Conservation (phyloP, 2,329 filamentous ascomycete genomes). For the Neofusicoccum umdonicola region DNA sequence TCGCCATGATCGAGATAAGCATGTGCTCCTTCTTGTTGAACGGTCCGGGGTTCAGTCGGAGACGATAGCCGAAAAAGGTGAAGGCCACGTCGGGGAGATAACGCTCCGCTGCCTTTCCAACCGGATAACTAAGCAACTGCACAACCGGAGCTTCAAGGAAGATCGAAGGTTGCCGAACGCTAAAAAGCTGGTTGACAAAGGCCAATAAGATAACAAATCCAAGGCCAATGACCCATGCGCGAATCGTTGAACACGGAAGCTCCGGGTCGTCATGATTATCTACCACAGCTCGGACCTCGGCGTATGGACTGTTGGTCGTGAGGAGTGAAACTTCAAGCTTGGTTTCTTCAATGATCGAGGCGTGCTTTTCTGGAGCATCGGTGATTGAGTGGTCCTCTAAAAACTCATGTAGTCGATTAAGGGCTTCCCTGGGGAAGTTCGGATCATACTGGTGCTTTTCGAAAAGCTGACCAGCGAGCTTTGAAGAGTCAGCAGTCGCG, state of each 20-base stretch:
- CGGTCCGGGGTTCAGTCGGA: constrained; percentile 18
- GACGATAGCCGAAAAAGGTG: constrained; percentile 14
- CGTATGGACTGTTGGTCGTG: constrained; percentile 32
- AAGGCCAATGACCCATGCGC: constrained; percentile 47
- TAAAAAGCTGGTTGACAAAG: constrained; percentile 61
- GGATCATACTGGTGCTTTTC: constrained; percentile 46
- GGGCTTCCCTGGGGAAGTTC: constrained; percentile 46
- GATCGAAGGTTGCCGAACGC: constrained; percentile 60
- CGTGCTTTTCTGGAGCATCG: constrained; percentile 47
- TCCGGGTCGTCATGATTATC: constrained; percentile 21
- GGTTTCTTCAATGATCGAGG: constrained; percentile 52
- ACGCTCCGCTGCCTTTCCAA: constrained; percentile 18
- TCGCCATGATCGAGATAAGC: constrained; percentile 65
- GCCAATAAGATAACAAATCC: constrained; percentile 45
- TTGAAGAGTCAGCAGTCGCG: neutral
- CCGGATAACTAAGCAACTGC: constrained; percentile 64
- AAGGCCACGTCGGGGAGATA: constrained; percentile 16
- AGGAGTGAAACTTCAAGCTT: constrained; percentile 56
- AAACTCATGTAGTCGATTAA: constrained; percentile 43
- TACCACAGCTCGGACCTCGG: constrained; percentile 20
- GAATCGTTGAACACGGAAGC: constrained; percentile 35
- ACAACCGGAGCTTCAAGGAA: constrained; percentile 60
- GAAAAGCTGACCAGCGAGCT: constrained; percentile 32
- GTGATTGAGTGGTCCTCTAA: constrained; percentile 46
- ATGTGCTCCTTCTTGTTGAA: constrained; percentile 23